Evolutionary conservation across 129 eudicot species (phyloP), one percentile per base, ranked within the genome.

Genomic region (Silybum marianum): DNA sequence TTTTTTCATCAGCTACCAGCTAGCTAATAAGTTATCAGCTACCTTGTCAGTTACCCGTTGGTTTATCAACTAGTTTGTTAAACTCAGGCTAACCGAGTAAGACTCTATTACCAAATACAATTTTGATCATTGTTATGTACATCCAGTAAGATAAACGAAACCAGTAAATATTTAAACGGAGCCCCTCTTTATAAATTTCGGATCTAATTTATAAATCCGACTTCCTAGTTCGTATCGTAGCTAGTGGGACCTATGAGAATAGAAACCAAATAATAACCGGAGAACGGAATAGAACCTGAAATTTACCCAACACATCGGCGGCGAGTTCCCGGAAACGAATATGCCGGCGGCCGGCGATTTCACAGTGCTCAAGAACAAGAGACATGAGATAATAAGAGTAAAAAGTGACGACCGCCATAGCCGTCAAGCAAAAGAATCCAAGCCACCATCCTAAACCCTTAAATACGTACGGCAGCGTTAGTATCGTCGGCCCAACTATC

Each of bases 311-410:
- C 6, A 94, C 89, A 80, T 94, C 98, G 3, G 93, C 87, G 58
- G 98, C 97, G 28, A 94, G 97, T 74, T 94, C 98, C 60, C 98
- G 89, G 84, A 94, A 94, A 6, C 98, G 86, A 32, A 94, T 92
- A 69, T 94, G 98, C 63, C 98, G 95, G 32, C 96, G 93, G 0
- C 98, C 98, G 6, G 86, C 80, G 30, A 83, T 90, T 86, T 92
- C 97, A 34, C 97, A 94, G 84, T 80, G 88, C 72, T 94, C 98
- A 48, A 94, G 93, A 80, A 94, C 98, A 60, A 90, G 86, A 6
- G 98, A 94, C 97, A 94, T 84, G 69, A 94, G 96, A 84, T 89
- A 78, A 77, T 92, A 94, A 67, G 97, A 83, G 85, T 94, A 94
- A 60, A 94, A 94, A 10, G 98, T 92, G 25, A 92, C 98, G 7